Evolutionary conservation across 345 rosid genomes (phyloP), one percentile per base, ranked within the genome.

Genomic region (Populus euphratica): DNA sequence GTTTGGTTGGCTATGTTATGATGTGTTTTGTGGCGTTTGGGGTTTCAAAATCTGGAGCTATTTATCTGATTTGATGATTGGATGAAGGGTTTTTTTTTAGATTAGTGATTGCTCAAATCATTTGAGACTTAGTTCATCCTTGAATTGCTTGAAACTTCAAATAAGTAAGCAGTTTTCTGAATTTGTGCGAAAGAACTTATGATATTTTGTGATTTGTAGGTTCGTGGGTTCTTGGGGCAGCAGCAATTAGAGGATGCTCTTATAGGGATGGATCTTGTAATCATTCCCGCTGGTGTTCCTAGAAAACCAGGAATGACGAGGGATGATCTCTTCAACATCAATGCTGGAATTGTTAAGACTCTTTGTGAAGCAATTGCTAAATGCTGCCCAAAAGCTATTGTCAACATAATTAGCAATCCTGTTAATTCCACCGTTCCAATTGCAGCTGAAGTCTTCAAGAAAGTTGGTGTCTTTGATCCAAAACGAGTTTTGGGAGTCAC

Each of bases 231-330:
- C 89, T 83, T 96, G 76, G 99, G 99, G n/a, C 93, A 89, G 72
- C 81, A 85, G 62, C 97, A 92, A 43, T 83, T 96, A 81, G 94
- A 90, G 81, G 92, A 88, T 73, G 99, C 99, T 3, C 92, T 93
- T 39, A 90, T 83, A 25, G 99, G 98, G 69, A 94, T 93, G 95
- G 95, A 96, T 84, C 89, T 94, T 74, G 93, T 92, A 75, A 85
- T 96, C 38, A 92, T 96, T 75, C 99, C 97, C 29, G 99, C 99
- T 27, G 97, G 99, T 76, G 90, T 96, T 82, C 98, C 97, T 5
- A 90, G 99, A 86, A 96, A 96, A 78, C 98, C 99, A 5, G 99
- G 99, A 83, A 96, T 96, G 98, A 96, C 97, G 2, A 92, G 99
- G 70, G 99, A 96, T 82, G 98, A 96, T 89, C 90, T 96, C 35